A percentile compares a stretch with the other conserved stretches of the same genome.
phyloP scores from a whole-genome alignment of 2,329 filamentous ascomycete genomes.

The Magnaporthiopsis rhizophila region DNA sequence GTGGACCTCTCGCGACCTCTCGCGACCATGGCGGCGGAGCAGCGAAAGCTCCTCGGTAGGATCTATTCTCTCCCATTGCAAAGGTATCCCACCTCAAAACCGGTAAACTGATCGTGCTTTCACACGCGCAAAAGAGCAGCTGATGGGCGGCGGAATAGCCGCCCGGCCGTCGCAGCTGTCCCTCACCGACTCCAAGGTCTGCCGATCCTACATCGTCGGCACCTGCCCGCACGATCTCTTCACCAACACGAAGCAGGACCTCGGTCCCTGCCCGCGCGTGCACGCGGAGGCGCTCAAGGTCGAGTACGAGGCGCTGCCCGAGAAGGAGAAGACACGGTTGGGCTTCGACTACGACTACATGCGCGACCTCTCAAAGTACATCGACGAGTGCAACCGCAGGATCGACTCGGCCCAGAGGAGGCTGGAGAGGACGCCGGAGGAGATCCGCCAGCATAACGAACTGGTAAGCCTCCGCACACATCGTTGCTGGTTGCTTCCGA shows the following conservation, averaged over 20 bases:
- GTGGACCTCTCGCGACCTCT: background rate
- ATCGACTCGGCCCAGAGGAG: constrained; percentile 86
- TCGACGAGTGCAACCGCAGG: constrained; percentile 89
- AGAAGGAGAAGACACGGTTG: constrained; percentile 65
- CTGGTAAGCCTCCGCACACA: constrained; percentile 28
- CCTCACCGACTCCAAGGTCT: constrained; percentile 88
- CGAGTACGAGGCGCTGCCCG: constrained; percentile 72
- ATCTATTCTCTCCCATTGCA: constrained; percentile 4
- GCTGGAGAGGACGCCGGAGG: constrained; percentile 94
- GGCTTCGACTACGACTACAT: constrained; percentile 97
- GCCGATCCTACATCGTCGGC: constrained; percentile 86
- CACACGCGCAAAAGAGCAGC: constrained; percentile 59
- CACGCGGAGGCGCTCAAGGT: constrained; percentile 83
- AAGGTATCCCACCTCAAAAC: background rate
- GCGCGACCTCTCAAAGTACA: constrained; percentile 91
- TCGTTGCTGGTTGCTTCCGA: background rate
- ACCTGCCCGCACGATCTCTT: constrained; percentile 98
- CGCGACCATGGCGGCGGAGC: constrained; percentile 79
- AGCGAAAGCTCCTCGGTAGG: constrained; percentile 83
- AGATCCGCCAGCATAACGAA: constrained; percentile 90
- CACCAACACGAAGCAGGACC: constrained; percentile 98
- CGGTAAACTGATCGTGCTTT: constrained; percentile 4
- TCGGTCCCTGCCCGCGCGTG: constrained; percentile 79
- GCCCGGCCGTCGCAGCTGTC: constrained; percentile 74
- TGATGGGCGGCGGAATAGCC: constrained; percentile 69